A percentile compares a stretch with the other conserved stretches of the same genome.
These are phyloP conservation scores for Lactarius hatsudake DNA, from an alignment of 768 basidiomycete genomes.

Conservation along the genomic window DNA sequence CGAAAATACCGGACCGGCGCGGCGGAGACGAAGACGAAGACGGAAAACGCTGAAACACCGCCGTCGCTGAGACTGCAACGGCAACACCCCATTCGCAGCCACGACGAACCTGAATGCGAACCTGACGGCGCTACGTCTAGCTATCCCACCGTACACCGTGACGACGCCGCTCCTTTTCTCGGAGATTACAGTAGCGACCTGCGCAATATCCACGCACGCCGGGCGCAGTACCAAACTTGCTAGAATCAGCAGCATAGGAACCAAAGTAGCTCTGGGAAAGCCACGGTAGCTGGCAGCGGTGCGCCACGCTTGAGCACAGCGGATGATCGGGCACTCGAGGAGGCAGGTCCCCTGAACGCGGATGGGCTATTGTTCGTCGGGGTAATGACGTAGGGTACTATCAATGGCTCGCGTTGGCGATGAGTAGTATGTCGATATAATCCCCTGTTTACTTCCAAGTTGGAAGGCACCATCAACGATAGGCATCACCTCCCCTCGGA, in stretches of 20 bases:
- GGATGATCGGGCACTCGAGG: conserved; percentile 78
- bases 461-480: too few relatives aligned
- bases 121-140: conserved; percentile 56
- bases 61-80: conserved; percentile 28
- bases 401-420: neutral
- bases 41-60: conserved; percentile 1
- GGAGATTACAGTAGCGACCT: conserved; percentile 90
- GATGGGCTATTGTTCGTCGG: conserved; percentile 78
- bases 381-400: conserved; percentile 37
- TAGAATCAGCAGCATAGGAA: conserved; percentile 74
- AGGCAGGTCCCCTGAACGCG: conserved; percentile 66
- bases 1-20: neutral
- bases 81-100: conserved; percentile 8
- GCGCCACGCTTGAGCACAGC: conserved; percentile 66
- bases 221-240: conserved; percentile 34
- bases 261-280: conserved; percentile 41
- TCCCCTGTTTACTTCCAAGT: too few relatives aligned
- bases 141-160: conserved; percentile 62
- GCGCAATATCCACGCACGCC: conserved; percentile 67
- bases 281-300: conserved; percentile 53
- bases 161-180: conserved; percentile 81
- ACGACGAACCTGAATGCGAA: conserved; percentile 55
- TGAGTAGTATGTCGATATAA: too few relatives aligned
- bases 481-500: too few relatives aligned
- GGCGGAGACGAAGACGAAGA: conserved; percentile 13